These are phyloP conservation scores for Termitomyces sp. DNA, from an alignment of 768 basidiomycete genomes.

Conservation along the genomic window DNA sequence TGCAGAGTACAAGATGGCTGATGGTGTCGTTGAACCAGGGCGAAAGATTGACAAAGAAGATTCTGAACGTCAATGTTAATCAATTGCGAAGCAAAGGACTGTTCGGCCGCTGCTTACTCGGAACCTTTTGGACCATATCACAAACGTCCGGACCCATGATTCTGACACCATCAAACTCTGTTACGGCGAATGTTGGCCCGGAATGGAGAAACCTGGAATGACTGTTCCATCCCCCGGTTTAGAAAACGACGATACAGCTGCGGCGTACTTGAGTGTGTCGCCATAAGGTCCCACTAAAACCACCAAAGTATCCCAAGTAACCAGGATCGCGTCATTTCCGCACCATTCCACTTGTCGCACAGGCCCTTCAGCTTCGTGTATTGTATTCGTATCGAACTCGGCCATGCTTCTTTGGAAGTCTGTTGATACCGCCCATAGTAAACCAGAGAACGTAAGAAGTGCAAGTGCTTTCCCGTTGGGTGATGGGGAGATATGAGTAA, in stretches of 20 bases:
- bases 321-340: slow-evolving; percentile 88
- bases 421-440: slow-evolving; percentile 90
- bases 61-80: slow-evolving; percentile 32
- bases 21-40: slow-evolving; percentile 88
- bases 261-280: slow-evolving; percentile 72
- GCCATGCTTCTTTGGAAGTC: slow-evolving; percentile 88
- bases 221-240: slow-evolving; percentile 6
- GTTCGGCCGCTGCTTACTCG: slow-evolving; percentile 44
- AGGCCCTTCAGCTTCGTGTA: slow-evolving; percentile 48
- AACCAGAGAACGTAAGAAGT: slow-evolving; percentile 64
- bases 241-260: not conserved
- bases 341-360: slow-evolving; percentile 88
- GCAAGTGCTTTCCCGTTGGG: slow-evolving; percentile 94
- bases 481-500: slow-evolving; percentile 81
- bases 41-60: slow-evolving; percentile 81
- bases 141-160: slow-evolving; percentile 73
- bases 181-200: slow-evolving; percentile 71
- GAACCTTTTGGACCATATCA: slow-evolving; percentile 93
- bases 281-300: slow-evolving; percentile 92
- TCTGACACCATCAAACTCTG: slow-evolving; percentile 89
- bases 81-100: not conserved
- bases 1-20: slow-evolving; percentile 90
- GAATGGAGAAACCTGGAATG: slow-evolving; percentile 68
- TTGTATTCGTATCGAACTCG: slow-evolving; percentile 71
- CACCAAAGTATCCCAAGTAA: slow-evolving; percentile 75